These are phyloP conservation scores for Noccaea bulbosa DNA, from an alignment of 345 rosid genomes.

Conservation along the genomic window DNA sequence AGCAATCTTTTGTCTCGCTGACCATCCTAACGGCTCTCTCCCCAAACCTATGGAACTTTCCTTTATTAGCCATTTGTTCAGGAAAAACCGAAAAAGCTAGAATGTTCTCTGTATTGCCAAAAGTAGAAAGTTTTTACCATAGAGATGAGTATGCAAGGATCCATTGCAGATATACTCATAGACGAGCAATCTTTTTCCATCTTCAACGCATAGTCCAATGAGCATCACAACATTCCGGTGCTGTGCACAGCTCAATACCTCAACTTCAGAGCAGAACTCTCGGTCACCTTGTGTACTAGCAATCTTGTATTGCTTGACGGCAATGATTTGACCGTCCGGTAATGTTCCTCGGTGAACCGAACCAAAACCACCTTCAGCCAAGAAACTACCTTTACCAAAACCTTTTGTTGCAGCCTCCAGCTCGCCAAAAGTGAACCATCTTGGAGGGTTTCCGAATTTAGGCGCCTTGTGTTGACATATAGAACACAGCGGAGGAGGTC, in stretches of 20 bases:
- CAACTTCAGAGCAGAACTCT: constrained; percentile 98
- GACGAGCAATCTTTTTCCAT: constrained; percentile 85
- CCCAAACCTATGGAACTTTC: constrained; percentile 52
- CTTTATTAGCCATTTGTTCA: constrained; percentile 13
- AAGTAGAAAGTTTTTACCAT: constrained; percentile 59
- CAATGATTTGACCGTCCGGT: constrained; percentile 84
- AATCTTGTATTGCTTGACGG: constrained; percentile 92
- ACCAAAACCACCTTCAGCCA: constrained; percentile 99
- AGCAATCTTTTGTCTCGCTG: constrained; percentile 90
- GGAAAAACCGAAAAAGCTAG: neutral
- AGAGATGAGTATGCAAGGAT: constrained; percentile 89
- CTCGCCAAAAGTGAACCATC: constrained; percentile 86
- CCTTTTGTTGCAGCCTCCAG: constrained; percentile 82
- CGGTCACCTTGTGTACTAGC: constrained; percentile 96
- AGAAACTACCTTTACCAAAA: constrained; percentile 82
- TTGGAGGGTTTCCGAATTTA: constrained; percentile 92
- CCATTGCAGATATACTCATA: constrained; percentile 96
- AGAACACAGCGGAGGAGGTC: constrained; percentile 97
- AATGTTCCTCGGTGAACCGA: constrained; percentile 89
- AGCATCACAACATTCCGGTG: constrained; percentile 96
- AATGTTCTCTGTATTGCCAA: constrained; percentile 10
- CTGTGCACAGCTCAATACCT: constrained; percentile 97
- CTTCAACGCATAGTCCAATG: constrained; percentile 88
- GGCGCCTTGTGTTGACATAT: constrained; percentile 94
- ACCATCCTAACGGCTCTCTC: constrained; percentile 71